A percentile compares a stretch with the other conserved stretches of the same genome.
These are phyloP conservation scores for Fusarium sp. DNA, from an alignment of 2,329 filamentous ascomycete species.

Conservation along the genomic window DNA sequence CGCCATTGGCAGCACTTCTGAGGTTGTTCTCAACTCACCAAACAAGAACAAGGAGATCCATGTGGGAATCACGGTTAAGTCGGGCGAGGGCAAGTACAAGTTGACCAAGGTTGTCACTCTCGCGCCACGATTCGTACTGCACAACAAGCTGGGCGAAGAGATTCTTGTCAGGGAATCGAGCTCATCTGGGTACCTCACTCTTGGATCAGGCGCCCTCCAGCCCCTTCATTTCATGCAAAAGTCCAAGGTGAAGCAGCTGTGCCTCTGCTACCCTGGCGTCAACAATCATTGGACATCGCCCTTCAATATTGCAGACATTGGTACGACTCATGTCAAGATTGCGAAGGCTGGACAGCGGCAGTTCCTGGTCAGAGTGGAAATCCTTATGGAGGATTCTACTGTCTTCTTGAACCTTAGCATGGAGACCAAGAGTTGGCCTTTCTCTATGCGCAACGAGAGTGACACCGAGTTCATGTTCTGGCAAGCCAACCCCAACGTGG, in stretches of 20 bases:
- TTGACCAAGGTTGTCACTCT: slow-evolving; percentile 95
- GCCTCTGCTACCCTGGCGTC: slow-evolving; percentile 90
- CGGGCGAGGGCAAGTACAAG: slow-evolving; percentile 97
- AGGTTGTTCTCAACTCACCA: slow-evolving; percentile 82
- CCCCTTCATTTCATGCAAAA: slow-evolving; percentile 92
- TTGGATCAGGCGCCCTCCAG: slow-evolving; percentile 82
- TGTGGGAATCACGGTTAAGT: slow-evolving; percentile 86
- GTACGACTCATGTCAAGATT: slow-evolving; percentile 92
- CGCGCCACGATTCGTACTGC: slow-evolving; percentile 90
- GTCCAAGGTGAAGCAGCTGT: slow-evolving; percentile 85
- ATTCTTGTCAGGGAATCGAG: slow-evolving; percentile 92
- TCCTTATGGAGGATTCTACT: slow-evolving; percentile 91
- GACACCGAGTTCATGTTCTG: slow-evolving; percentile 97
- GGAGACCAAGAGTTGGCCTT: slow-evolving; percentile 96
- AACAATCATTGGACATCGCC: slow-evolving; percentile 98
- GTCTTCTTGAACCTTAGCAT: slow-evolving; percentile 92
- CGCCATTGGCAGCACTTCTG: slow-evolving; percentile 91
- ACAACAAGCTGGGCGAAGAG: slow-evolving; percentile 91
- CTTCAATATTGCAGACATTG: slow-evolving; percentile 96
- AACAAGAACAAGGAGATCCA: slow-evolving; percentile 84
- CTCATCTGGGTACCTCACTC: slow-evolving; percentile 83
- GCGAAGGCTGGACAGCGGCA: slow-evolving; percentile 91
- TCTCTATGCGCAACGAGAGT: slow-evolving; percentile 98
- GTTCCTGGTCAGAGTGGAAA: slow-evolving; percentile 85
- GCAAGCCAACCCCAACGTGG: slow-evolving; percentile 91